A percentile compares a stretch with the other conserved stretches of the same genome.
Evolutionary conservation across 495 filamentous ascomycete species (phyloP).

Genomic region (Aspergillus egyptiacus): DNA sequence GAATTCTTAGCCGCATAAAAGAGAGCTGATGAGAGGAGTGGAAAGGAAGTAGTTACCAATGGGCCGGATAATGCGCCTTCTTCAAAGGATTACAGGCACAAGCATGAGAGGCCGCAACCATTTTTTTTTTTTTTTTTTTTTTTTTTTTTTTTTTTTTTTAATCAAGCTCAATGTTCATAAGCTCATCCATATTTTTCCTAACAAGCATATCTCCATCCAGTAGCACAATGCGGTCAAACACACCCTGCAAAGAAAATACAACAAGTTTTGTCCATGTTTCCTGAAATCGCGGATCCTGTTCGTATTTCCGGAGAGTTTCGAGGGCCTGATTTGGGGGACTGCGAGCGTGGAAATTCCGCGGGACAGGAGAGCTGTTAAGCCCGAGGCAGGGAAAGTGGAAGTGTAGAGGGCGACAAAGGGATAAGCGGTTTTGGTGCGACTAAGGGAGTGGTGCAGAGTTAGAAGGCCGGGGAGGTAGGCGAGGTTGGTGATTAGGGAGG

Average conservation of each 20-base stretch:
- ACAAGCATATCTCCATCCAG: conserved; percentile 85
- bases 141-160: conserved; percentile 31
- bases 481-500: conserved; percentile 28
- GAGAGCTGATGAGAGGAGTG: background rate
- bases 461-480: conserved; percentile 28
- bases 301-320: conserved; percentile 12
- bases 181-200: conserved; percentile 73
- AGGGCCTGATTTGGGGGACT: conserved; percentile 18
- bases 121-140: conserved; percentile 20
- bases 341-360: conserved; percentile 20
- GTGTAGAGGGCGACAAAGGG: conserved; percentile 29
- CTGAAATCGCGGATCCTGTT: conserved; percentile 66
- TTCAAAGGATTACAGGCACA: conserved; percentile 78
- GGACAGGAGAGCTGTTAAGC: conserved; percentile 18
- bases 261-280: conserved; percentile 84
- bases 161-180: conserved; percentile 72
- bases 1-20: background rate
- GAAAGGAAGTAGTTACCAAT: conserved; percentile 47
- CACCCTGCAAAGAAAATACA: conserved; percentile 59
- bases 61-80: conserved; percentile 65
- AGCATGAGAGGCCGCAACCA: conserved; percentile 71
- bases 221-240: conserved; percentile 68
- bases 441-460: conserved; percentile 26
- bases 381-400: conserved; percentile 20
- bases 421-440: conserved; percentile 19